Evolutionary conservation across 2,329 filamentous ascomycete species (phyloP), one percentile per base, ranked within the genome.

Genomic region (Byssothecium circinans): DNA sequence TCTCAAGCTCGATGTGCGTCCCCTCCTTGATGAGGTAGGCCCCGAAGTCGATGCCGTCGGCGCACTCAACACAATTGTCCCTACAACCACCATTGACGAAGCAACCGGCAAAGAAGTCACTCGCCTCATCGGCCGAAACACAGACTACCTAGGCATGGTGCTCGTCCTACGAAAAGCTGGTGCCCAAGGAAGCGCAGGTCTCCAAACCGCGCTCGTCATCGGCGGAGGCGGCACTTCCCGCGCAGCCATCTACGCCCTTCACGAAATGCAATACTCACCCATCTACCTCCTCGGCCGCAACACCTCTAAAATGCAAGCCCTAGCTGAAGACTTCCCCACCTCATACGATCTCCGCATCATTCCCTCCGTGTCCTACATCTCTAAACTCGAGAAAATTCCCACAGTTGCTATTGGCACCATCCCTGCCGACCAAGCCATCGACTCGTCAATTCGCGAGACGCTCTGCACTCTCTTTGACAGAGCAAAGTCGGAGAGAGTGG

Each of bases 141-240:
- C 94, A 11, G 94, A 99, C 75, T 99, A 91, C 87, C 81, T 84
- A 63, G 94, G 94, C 53, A 99, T 99, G 84, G 84, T 88, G 2
- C 83, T 87, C 58, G 86, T 89, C 3, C 81, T 99, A 17, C 83
- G 81, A 47, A 82, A 82, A 34, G 85, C 83, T 2, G 89, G 89
- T 7, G 67, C 64, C 5, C 61, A 61, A 53, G 62, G 66, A 19
- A 56, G 58, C 14, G 62, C 67, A 3, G 67, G 65, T 11, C 61
- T 68, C 2, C 73, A 77, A 34, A 81, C 85, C 45, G 92, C 83
- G 20, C 82, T 96, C 56, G 89, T 97, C 12, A 83, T 99, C 44
- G 94, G 94, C 2, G 89, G 90, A 7, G 94, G 94, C 12, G 94
- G 94, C 19, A 99, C 94, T 5, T 89, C 91, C 0, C 85, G 94